Evolutionary conservation across 129 eudicot genomes (phyloP).

Genomic region (Rutidosis leptorrhynchoides): DNA sequence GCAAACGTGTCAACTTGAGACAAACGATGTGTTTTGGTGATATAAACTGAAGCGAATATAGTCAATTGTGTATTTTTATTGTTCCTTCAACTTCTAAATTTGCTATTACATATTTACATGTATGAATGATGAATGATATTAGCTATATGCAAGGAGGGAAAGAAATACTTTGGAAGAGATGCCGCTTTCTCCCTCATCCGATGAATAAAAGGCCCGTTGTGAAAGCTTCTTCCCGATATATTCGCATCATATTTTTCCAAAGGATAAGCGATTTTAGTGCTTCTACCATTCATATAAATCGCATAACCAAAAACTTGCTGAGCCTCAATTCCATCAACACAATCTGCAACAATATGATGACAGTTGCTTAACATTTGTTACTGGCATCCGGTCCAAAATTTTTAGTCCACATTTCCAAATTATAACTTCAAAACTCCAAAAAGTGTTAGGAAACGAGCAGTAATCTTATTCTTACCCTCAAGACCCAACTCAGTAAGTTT

Average conservation of each 20-base stretch:
- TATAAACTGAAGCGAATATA: background rate
- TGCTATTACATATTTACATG: background rate
- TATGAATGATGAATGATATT: background rate
- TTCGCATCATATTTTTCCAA: conserved; percentile 43
- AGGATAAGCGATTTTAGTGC: conserved; percentile 46
- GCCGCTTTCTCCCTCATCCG: conserved; percentile 64
- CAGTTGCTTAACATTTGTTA: background rate
- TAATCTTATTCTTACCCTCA: conserved; percentile 51
- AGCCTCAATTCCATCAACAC: conserved; percentile 54
- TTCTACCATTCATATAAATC: conserved; percentile 51
- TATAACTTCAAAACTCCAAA: background rate
- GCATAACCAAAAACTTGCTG: conserved; percentile 56
- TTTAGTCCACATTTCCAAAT: no score
- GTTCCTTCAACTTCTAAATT: background rate
- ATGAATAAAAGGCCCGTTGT: conserved; percentile 55
- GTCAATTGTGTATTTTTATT: background rate
- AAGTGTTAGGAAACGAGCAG: background rate
- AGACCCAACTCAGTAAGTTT: conserved; percentile 77
- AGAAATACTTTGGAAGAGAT: conserved; percentile 47
- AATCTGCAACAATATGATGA: conserved; percentile 41
- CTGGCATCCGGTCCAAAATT: background rate
- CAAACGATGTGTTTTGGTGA: background rate
- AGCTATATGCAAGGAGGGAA: background rate
- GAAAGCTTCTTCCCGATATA: conserved; percentile 61
- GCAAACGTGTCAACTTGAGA: background rate